Percentiles rank a stretch among this genome's conserved stretches.
Evolutionary conservation across 177 flowering plant genomes (phyloP).

Genomic region (Vitis hybrid): DNA sequence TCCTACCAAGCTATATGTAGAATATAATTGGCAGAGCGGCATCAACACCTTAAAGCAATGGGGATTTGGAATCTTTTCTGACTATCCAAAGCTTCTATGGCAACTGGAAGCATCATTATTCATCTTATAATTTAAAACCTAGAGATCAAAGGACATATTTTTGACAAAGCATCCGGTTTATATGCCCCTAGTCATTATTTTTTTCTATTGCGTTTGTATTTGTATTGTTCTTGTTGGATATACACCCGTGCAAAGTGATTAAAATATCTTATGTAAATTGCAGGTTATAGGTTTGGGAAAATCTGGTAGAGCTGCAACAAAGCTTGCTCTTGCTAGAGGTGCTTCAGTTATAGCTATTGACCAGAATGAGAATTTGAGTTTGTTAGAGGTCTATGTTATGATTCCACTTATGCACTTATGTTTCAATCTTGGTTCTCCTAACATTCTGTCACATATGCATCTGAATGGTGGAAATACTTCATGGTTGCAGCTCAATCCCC

Average conservation of each 20-base stretch:
- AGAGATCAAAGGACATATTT: too few relatives aligned
- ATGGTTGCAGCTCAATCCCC: conserved; percentile 29
- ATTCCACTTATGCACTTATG: background rate
- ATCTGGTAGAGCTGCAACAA: conserved; percentile 42
- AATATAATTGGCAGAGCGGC: too few relatives aligned
- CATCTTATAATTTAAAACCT: too few relatives aligned
- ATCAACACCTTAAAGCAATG: too few relatives aligned
- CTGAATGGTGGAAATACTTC: background rate
- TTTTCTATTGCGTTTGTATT: background rate
- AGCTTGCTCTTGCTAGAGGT: conserved; percentile 47
- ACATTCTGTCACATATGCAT: background rate
- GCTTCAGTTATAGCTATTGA: conserved; percentile 50
- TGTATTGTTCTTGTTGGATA: background rate
- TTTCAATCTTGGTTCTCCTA: background rate
- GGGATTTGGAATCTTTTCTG: too few relatives aligned
- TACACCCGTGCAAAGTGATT: background rate
- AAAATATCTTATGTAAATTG: background rate
- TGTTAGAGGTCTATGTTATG: conserved; percentile 26
- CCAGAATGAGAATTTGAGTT: conserved; percentile 31
- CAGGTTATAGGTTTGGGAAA: conserved; percentile 44
- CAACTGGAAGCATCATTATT: too few relatives aligned
- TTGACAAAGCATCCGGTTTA: background rate
- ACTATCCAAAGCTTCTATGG: too few relatives aligned
- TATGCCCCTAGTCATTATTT: background rate
- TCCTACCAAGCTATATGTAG: too few relatives aligned